Conservation (phyloP, 2,329 filamentous ascomycete genomes). For the Fusarium armeniacum region DNA sequence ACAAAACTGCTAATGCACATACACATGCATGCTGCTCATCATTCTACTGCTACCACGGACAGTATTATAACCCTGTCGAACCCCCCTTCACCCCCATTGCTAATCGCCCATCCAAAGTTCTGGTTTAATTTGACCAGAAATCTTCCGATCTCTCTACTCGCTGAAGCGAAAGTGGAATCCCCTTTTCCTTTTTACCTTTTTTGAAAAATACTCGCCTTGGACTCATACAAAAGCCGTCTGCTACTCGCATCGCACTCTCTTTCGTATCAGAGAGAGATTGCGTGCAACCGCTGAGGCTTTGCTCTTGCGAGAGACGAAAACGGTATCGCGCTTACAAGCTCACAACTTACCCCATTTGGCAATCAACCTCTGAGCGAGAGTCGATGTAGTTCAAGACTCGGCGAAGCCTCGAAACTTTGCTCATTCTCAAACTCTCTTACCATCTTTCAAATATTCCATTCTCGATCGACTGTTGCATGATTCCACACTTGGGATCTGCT, state of each 20-base stretch:
- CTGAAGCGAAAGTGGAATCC: constrained; percentile 34
- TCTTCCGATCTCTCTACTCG: constrained; percentile 22
- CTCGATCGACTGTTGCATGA: constrained; percentile 17
- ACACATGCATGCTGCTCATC: constrained; percentile 36
- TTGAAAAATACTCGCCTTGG: neutral
- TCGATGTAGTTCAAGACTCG: constrained; percentile 42
- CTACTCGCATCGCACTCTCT: constrained; percentile 8
- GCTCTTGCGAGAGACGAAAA: constrained; percentile 39
- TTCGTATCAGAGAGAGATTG: constrained; percentile 12
- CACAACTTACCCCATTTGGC: constrained; percentile 46
- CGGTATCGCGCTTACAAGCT: constrained; percentile 48
- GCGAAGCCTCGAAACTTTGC: constrained; percentile 16
- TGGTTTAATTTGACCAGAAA: constrained; percentile 44
- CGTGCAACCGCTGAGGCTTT: constrained; percentile 41
- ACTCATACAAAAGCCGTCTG: constrained; percentile 23
- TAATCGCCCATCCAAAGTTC: constrained; percentile 2
- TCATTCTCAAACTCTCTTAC: constrained; percentile 2
- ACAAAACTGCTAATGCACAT: constrained; percentile 23
- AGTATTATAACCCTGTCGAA: constrained; percentile 42
- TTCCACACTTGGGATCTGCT: constrained; percentile 19
- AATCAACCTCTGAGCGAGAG: constrained; percentile 20
- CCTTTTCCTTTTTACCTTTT: constrained; percentile 27
- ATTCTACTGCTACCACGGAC: constrained; percentile 12
- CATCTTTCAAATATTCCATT: constrained; percentile 3
- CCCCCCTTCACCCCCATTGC: constrained; percentile 7